Evolutionary conservation across 78 protist genomes (phyloP), one percentile per base, ranked within the genome.

Genomic region (Bigelowiella natans): DNA sequence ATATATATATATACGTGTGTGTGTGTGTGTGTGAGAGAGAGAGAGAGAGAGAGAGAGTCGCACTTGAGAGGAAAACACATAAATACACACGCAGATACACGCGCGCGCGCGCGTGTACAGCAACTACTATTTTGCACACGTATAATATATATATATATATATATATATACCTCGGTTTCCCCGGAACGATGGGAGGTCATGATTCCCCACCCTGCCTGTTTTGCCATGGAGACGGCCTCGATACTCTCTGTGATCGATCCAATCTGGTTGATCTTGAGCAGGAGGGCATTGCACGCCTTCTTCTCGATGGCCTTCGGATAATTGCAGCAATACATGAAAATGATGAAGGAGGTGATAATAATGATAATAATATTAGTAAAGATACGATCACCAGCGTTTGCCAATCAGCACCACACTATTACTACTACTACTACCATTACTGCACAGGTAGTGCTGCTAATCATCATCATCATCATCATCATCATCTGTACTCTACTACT

Each of bases 111-210:
- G n/a, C n/a, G n/a, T n/a, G n/a, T n/a, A n/a, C n/a, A n/a, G n/a
- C n/a, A n/a, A n/a, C n/a, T n/a, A n/a, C n/a, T n/a, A n/a, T n/a
- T n/a, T n/a, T n/a, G n/a, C n/a, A n/a, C n/a, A n/a, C n/a, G n/a
- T n/a, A n/a, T n/a, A 7, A 7, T 30, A 7, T 84, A 84, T 36
- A 7, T 36, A 7, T 3, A 36, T 3, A 88, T 2, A 82, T 51
- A 83, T 38, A 40, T 88, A 82, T 83, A 83, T 64, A 85, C 94
- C 90, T 97, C 99, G 2, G 99, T 98, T 92, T 98, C 99, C 36
- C 99, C 99, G 0, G 97, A 94, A 38, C 99, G 94, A 92, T 98
- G 99, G 51, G 95, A 90, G 38, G 98, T 99, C 98, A 99, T 97
- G 64, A 97, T 97, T 39, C 97, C 95, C 98, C 99, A 97, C 83